Evolutionary conservation across 2,329 filamentous ascomycete genomes (phyloP).

Genomic region (Capronia americana): DNA sequence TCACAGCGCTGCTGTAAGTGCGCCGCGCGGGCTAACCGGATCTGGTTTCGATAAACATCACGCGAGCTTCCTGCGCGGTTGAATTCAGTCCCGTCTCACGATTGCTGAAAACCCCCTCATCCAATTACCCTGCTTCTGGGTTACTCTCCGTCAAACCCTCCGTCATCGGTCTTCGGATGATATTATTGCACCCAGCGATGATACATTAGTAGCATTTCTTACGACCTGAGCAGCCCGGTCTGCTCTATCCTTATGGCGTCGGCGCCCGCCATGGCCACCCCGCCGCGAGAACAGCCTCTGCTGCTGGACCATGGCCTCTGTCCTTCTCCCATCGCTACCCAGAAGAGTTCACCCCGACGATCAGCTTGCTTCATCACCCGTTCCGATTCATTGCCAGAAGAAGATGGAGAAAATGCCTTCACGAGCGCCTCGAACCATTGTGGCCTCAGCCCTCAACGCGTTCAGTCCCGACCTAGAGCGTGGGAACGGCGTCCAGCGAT

Average conservation of each 20-base stretch:
- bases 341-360: not conserved
- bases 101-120: not conserved
- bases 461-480: conserved; percentile 46
- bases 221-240: not conserved
- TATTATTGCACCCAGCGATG: not conserved
- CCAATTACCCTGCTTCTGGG: not conserved
- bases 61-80: not conserved
- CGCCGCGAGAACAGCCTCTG: not conserved
- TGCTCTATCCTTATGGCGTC: conserved; percentile 15
- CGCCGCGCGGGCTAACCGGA: not conserved
- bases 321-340: not conserved
- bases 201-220: not conserved
- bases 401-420: not conserved
- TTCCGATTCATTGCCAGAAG: not conserved
- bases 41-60: not conserved
- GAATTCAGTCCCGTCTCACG: not conserved
- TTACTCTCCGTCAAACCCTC: not conserved
- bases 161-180: not conserved
- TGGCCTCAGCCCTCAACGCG: conserved; percentile 50
- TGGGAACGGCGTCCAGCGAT: conserved; percentile 56
- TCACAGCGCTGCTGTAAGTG: not conserved
- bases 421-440: conserved; percentile 19
- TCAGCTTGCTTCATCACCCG: not conserved
- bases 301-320: not conserved
- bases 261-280: not conserved